Percentiles rank a stretch among this genome's conserved stretches.
phyloP scores from a whole-genome alignment of 306 rosid species.

The Quercus engelmannii region DNA sequence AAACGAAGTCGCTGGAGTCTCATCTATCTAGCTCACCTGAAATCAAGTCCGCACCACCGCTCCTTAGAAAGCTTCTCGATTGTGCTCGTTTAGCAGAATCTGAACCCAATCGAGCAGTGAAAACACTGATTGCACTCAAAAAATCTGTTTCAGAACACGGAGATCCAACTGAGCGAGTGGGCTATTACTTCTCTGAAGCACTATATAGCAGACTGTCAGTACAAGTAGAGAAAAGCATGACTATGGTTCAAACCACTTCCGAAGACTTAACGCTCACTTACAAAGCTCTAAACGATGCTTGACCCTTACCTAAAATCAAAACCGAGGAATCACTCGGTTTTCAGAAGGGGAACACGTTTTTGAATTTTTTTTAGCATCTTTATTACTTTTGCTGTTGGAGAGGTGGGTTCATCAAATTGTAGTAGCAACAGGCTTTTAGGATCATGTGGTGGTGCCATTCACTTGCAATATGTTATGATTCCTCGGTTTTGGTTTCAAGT shows the following conservation, averaged over 20 bases:
- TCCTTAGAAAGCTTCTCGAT: constrained; percentile 56
- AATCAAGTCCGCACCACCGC: constrained; percentile 52
- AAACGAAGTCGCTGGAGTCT: constrained; percentile 21
- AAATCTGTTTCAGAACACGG: constrained; percentile 69
- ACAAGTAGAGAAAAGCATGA: constrained; percentile 12
- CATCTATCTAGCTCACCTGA: constrained; percentile 44
- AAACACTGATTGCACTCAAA: constrained; percentile 44
- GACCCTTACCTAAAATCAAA: constrained; percentile 37
- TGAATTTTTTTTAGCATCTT: no score
- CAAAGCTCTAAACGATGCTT: constrained; percentile 84
- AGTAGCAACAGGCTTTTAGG: no score
- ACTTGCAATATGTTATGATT: no score
- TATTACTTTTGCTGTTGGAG: no score
- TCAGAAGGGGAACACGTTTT: no score
- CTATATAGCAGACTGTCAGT: constrained; percentile 35
- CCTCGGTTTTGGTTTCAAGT: no score
- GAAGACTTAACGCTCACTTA: constrained; percentile 73
- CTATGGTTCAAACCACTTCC: background rate
- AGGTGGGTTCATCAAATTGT: no score
- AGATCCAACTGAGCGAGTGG: constrained; percentile 66
- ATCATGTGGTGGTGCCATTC: no score
- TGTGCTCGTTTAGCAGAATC: constrained; percentile 53
- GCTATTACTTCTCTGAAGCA: constrained; percentile 66
- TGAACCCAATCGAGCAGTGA: constrained; percentile 58
- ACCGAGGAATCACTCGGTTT: no score